Conservation (phyloP, 2,329 filamentous ascomycete species). For the Pseudomassariella vexata region DNA sequence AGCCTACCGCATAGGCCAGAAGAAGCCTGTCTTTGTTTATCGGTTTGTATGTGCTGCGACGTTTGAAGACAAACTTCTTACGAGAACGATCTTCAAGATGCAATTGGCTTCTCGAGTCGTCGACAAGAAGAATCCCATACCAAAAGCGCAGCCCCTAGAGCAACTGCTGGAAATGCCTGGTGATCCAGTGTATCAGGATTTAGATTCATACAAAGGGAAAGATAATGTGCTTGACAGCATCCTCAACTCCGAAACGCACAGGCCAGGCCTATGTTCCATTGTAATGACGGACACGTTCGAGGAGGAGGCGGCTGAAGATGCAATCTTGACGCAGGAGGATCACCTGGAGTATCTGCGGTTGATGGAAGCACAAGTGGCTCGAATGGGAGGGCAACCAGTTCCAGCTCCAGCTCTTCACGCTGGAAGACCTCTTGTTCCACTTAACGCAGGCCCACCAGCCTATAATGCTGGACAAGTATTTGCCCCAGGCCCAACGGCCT, state of each 20-base stretch:
- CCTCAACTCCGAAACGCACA: conserved; percentile 27
- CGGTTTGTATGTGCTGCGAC: conserved; percentile 73
- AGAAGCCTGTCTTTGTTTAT: conserved; percentile 78
- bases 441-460: too few relatives aligned
- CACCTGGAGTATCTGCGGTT: conserved; percentile 43
- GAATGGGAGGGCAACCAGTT: too few relatives aligned
- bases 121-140: conserved; percentile 73
- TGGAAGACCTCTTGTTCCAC: too few relatives aligned
- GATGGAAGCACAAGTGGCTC: conserved; percentile 18
- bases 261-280: conserved; percentile 46
- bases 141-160: conserved; percentile 51
- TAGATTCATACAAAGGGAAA: conserved; percentile 50
- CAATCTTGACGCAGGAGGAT: conserved; percentile 54
- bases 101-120: conserved; percentile 76
- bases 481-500: too few relatives aligned
- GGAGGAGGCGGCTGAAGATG: conserved; percentile 56
- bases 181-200: conserved; percentile 42
- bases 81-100: conserved; percentile 73
- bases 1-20: conserved; percentile 79
- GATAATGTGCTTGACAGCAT: conserved; percentile 55
- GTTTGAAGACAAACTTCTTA: conserved; percentile 69
- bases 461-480: too few relatives aligned
- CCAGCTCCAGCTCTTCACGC: too few relatives aligned
- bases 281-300: conserved; percentile 68
- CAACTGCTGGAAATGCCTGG: conserved; percentile 57